Percentiles rank a stretch among this genome's conserved stretches.
Evolutionary conservation across 2,329 filamentous ascomycete species (phyloP).

Genomic region (Clonostachys byssicola): DNA sequence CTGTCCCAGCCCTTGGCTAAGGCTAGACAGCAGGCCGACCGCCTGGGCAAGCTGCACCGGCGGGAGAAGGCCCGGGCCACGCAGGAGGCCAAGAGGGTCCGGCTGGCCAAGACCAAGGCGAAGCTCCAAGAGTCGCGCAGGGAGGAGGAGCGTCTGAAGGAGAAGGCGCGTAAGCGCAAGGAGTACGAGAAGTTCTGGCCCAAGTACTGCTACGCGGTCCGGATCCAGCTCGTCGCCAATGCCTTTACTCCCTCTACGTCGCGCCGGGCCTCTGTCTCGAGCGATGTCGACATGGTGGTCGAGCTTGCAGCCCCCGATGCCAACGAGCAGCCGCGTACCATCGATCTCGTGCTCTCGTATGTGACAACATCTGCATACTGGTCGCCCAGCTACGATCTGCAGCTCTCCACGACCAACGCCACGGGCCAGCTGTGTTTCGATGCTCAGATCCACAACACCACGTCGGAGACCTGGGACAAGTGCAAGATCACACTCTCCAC

Average conservation of each 20-base stretch:
- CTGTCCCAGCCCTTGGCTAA: constrained; percentile 23
- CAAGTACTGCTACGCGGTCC: constrained; percentile 40
- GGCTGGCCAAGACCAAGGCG: constrained; percentile 27
- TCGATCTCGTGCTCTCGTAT: constrained; percentile 52
- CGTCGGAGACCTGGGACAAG: constrained; percentile 59
- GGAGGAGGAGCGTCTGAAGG: constrained; percentile 27
- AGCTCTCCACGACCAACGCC: constrained; percentile 50
- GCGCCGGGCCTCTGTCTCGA: constrained; percentile 43
- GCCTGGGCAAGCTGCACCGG: constrained; percentile 17
- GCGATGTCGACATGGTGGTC: constrained; percentile 42
- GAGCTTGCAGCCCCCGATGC: constrained; percentile 17
- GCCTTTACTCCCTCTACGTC: constrained; percentile 34
- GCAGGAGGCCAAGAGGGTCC: constrained; percentile 22
- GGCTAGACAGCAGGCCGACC: constrained; percentile 21
- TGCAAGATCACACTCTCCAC: constrained; percentile 59
- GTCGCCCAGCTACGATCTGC: constrained; percentile 58
- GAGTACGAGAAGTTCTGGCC: constrained; percentile 46
- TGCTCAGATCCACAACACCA: constrained; percentile 57
- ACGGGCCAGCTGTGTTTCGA: constrained; percentile 55
- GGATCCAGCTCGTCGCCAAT: constrained; percentile 43
- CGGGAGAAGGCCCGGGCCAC: constrained; percentile 17
- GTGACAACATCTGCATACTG: constrained; percentile 54
- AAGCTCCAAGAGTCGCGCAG: constrained; percentile 25
- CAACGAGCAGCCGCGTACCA: constrained; percentile 9
- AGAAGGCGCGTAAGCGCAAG: constrained; percentile 35